Base-by-base conservation (phyloP, 441 rosid species). In the Lepidium campestre region DNA sequence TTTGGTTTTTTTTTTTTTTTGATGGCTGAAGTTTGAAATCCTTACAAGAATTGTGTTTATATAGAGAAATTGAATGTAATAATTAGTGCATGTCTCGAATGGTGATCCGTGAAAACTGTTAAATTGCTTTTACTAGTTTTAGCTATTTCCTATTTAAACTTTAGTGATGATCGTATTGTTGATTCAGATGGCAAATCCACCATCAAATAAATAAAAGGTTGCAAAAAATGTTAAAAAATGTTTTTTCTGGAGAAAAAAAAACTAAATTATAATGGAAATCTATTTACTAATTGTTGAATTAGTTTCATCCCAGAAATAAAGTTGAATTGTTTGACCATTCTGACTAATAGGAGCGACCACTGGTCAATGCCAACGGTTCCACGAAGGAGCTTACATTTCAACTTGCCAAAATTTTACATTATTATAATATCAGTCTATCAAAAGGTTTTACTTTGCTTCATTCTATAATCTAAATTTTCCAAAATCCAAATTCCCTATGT, bases 291-390 rank as follows among this genome's bases (percentile, higher is more conserved):
- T 45, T 6, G 35, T 53, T 40, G 34, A 45, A 22, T 44, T 52
- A 31, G 39, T 23, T 71, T 34, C 4, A 45, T 37, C 42, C 37
- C 29, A 55, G 70, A 55, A 64, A 57, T 32, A 32, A 23, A 50
- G 71, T 49, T 65, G 76, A 72, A 65, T 41, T 65, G 25, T 58
- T 57, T 65, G 56, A 72, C 67, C 54, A 34, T 23, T 35, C 13
- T 11, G 72, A 72, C 67, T 44, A 40, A 25, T 48, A 42, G 45
- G 54, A 29, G 36, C 57, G 62, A 65, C 76, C 67, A 58, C 39
- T 23, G 2, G 67, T 72, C 71, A 72, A 57, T 6, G 60, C 41
- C 60, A 48, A 62, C 25, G 7, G 36, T 50, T 65, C 71, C 67
- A 41, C 62, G 71, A 65, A 72, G 50, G 41, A 41, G 25, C 66